Base-by-base conservation (phyloP, 106 monocot genomes). In the Gastrodia elata region DNA sequence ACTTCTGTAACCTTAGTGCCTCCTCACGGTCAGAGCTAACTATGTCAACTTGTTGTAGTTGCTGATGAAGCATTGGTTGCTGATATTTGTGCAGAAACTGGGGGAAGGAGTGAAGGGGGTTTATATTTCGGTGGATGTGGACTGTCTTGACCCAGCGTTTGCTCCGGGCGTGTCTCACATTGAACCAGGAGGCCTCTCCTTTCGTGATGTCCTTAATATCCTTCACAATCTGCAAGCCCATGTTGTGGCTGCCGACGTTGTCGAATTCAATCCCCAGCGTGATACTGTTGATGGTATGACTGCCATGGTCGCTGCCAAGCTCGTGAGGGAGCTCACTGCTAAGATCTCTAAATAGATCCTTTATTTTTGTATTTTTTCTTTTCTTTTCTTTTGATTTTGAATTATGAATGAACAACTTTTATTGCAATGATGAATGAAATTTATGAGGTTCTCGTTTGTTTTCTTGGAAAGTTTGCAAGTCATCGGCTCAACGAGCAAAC, bases 251-350 rank as follows among this genome's bases (percentile, higher is more conserved):
- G 97, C 88, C 33, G 97, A 93, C 75, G 97, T 98, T 0, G 97
- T 98, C 8, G 97, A 98, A 80, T 98, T 98, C 83, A 98, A 98
- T 73, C 97, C 97, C 6, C 97, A 98, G 70, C 86, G 97, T 16
- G 97, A 98, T 82, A 98, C 97, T 6, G 97, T 93, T 4, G 97
- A 98, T 71, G 93, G 93, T 25, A 98, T 98, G 97, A 98, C 97
- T 2, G 90, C 90, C 2, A 98, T 98, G 93, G 97, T 98, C 3
- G 97, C 92, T 44, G 97, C 97, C 33, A 93, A 98, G 80, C 81
- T 98, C 43, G 93, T 93, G 15, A 82, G 97, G 49, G 97, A 98
- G 73, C 83, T 98, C 24, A 91, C 90, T 27, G 93, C 97, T 37
- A 98, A 98, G 78, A 93, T 93, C 39, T 93, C 97, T 28, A 98